Evolutionary conservation across 164 flowering plant species (phyloP).

Genomic region (Tetracentron sinense): DNA sequence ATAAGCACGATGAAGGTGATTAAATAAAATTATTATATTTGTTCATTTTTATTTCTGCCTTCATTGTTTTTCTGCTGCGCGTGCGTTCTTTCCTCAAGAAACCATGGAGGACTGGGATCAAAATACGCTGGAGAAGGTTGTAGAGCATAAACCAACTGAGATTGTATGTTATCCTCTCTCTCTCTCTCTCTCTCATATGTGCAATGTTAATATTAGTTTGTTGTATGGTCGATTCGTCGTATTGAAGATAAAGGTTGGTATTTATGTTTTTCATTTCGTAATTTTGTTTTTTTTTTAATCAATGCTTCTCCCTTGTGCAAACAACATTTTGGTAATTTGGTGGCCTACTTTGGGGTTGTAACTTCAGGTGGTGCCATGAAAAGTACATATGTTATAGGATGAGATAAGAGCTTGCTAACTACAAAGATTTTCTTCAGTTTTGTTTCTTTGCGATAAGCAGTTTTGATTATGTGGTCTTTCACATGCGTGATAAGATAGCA

Average conservation of each 20-base stretch:
- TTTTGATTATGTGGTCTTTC: not conserved
- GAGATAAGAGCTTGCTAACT: not conserved
- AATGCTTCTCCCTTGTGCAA: not conserved
- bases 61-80: not conserved
- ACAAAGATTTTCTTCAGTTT: not conserved
- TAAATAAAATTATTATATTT: not conserved
- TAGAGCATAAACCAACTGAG: slow-evolving; percentile 89
- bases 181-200: too few species aligned
- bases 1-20: slow-evolving; percentile 81
- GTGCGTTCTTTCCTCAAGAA: slow-evolving; percentile 24
- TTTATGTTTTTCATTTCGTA: not conserved
- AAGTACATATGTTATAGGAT: not conserved
- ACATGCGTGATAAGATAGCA: not conserved
- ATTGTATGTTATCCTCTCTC: slow-evolving; percentile 54
- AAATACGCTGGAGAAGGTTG: slow-evolving; percentile 83
- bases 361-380: not conserved
- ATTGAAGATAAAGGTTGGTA: too few species aligned
- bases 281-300: not conserved
- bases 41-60: not conserved
- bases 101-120: slow-evolving; percentile 99
- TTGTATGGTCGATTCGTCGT: too few species aligned
- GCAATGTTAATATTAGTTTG: too few species aligned
- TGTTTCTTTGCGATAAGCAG: too few species aligned
- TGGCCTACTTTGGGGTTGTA: not conserved
- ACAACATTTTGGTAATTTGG: not conserved